Conservation (phyloP, 164 flowering plant genomes). For the Taxillus chinensis region DNA sequence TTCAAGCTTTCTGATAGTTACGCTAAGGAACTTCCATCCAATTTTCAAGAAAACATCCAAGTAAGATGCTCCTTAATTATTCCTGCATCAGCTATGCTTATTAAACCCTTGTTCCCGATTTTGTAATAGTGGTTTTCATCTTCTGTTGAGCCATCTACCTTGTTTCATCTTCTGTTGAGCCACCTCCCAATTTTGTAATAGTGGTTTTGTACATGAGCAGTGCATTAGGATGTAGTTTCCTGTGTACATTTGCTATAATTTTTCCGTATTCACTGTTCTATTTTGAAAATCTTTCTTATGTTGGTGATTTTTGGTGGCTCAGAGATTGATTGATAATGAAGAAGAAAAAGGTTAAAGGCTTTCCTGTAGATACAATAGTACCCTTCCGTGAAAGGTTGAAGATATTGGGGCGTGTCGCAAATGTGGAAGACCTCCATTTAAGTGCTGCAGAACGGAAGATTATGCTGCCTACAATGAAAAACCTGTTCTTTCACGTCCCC, state of each 20-base stretch:
- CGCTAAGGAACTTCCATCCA: constrained; percentile 60
- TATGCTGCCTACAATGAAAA: constrained; percentile 96
- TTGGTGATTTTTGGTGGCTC: constrained; percentile 10
- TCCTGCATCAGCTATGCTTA: too few species aligned
- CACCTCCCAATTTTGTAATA: neutral
- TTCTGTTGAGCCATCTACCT: too few species aligned
- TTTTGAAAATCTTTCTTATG: neutral
- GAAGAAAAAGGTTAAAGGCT: constrained; percentile 83
- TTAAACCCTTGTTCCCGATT: too few species aligned
- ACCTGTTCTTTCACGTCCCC: constrained; percentile 98
- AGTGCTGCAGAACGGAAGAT: constrained; percentile 84
- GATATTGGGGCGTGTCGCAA: constrained; percentile 86
- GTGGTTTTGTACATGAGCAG: neutral
- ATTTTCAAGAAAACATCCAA: constrained; percentile 65
- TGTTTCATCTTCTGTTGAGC: neutral
- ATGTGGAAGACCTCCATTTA: constrained; percentile 79
- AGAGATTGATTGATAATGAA: constrained; percentile 82
- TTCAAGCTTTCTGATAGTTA: constrained; percentile 77
- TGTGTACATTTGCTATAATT: neutral
- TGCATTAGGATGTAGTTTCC: neutral
- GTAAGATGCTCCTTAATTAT: constrained; percentile 23
- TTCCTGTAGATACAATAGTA: constrained; percentile 55
- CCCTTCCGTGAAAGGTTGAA: constrained; percentile 90
- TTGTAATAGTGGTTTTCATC: too few species aligned
- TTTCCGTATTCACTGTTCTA: too few species aligned